A percentile compares a stretch with the other conserved stretches of the same genome.
These are phyloP conservation scores for Aspergillus homomorphus DNA, from an alignment of 495 filamentous ascomycete genomes.

Conservation along the genomic window DNA sequence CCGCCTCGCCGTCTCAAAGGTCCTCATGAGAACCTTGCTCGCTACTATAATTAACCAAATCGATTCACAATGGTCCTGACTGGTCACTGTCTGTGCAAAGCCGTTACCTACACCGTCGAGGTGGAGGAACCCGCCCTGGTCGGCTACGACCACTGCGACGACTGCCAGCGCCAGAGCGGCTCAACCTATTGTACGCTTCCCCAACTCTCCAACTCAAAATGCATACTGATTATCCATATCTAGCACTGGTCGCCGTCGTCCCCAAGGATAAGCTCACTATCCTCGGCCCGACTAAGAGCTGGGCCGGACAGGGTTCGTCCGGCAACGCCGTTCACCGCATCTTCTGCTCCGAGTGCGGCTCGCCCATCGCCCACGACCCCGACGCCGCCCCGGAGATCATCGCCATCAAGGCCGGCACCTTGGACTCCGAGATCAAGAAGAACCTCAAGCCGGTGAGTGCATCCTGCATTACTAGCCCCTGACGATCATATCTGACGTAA, in stretches of 20 bases:
- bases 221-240: no score
- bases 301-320: constrained; percentile 50
- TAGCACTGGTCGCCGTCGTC: constrained; percentile 64
- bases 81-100: constrained; percentile 69
- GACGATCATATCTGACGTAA: not conserved
- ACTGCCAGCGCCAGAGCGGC: constrained; percentile 67
- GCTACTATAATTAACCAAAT: constrained; percentile 4
- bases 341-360: constrained; percentile 68
- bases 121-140: constrained; percentile 52
- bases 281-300: constrained; percentile 63
- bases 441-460: constrained; percentile 56
- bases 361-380: constrained; percentile 66
- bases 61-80: constrained; percentile 56
- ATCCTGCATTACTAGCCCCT: not conserved
- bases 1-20: constrained; percentile 22
- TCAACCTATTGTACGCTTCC: constrained; percentile 59
- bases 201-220: constrained; percentile 1
- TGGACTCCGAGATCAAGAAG: constrained; percentile 63
- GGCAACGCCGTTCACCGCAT: constrained; percentile 60
- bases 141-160: constrained; percentile 69
- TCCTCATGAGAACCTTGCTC: constrained; percentile 39
- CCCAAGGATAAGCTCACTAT: constrained; percentile 59
- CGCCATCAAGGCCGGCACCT: constrained; percentile 63
- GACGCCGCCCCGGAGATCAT: constrained; percentile 66
- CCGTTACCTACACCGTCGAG: constrained; percentile 61